A percentile compares a stretch with the other conserved stretches of the same genome.
phyloP scores from a whole-genome alignment of 177 flowering plant species.

The Vitis hybrid region DNA sequence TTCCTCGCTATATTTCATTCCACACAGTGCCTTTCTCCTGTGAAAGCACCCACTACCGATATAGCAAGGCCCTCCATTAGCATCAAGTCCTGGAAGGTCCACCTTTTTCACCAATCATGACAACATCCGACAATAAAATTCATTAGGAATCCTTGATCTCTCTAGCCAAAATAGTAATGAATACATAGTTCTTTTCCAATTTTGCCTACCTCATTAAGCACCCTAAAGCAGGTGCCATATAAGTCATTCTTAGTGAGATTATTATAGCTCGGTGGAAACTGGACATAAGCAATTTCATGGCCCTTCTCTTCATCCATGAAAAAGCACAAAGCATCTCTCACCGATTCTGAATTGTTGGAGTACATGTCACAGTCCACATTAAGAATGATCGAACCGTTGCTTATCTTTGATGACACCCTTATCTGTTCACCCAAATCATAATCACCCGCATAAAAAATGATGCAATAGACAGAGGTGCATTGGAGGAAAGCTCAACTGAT shows the following conservation, averaged over 20 bases:
- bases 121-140: too few relatives aligned
- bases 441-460: neutral
- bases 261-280: slow-evolving; percentile 23
- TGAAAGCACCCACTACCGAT: slow-evolving; percentile 44
- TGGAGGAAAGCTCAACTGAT: neutral
- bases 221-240: too few relatives aligned
- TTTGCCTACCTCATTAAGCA: neutral
- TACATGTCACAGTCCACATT: slow-evolving; percentile 50
- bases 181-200: neutral
- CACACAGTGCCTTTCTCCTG: slow-evolving; percentile 32
- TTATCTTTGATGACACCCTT: slow-evolving; percentile 16
- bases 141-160: too few relatives aligned
- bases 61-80: slow-evolving; percentile 32
- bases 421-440: slow-evolving; percentile 15
- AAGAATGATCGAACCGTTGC: slow-evolving; percentile 36
- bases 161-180: neutral
- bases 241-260: too few relatives aligned
- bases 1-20: slow-evolving; percentile 21
- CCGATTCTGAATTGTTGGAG: too few relatives aligned
- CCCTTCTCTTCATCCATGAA: slow-evolving; percentile 19
- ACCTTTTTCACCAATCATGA: slow-evolving; percentile 15
- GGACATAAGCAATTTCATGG: slow-evolving; percentile 32
- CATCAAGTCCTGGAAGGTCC: slow-evolving; percentile 34
- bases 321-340: slow-evolving; percentile 22
- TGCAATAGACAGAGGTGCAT: neutral